phyloP scores from a whole-genome alignment of 2,329 filamentous ascomycete genomes.

The Lachnellula hyalina region DNA sequence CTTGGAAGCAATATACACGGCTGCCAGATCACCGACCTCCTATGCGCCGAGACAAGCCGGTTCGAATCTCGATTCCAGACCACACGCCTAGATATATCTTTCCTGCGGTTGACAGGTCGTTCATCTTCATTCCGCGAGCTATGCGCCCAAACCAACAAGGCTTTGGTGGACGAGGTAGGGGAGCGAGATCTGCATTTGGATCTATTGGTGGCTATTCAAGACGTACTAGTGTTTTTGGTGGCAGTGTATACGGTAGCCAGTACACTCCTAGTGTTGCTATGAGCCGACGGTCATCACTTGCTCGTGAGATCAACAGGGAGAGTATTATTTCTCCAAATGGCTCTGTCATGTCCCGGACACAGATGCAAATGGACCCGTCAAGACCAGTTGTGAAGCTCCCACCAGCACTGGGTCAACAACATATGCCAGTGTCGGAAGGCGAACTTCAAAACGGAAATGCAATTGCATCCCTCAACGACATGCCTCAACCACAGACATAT shows the following conservation, averaged over 20 bases:
- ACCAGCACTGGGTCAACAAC: conserved; percentile 38
- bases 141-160: conserved; percentile 89
- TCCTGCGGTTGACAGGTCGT: conserved; percentile 82
- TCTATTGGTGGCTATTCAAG: conserved; percentile 65
- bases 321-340: conserved; percentile 74
- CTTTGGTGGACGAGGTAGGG: conserved; percentile 60
- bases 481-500: conserved; percentile 46
- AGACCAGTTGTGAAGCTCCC: conserved; percentile 81
- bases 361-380: conserved; percentile 53
- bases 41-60: conserved; percentile 90
- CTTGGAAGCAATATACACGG: conserved; percentile 86
- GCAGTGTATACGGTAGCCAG: conserved; percentile 61
- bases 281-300: conserved; percentile 79
- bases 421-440: conserved; percentile 30
- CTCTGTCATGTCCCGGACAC: conserved; percentile 67
- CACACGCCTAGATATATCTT: conserved; percentile 82
- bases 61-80: conserved; percentile 83
- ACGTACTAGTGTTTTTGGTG: conserved; percentile 75
- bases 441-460: conserved; percentile 19
- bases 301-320: conserved; percentile 63
- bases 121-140: conserved; percentile 95
- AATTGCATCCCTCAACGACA: conserved; percentile 37
- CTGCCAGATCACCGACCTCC: conserved; percentile 92
- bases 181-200: conserved; percentile 62
- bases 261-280: conserved; percentile 86